These are phyloP conservation scores for Zygotorulaspora danielsina DNA, from an alignment of 805 yeast species.

Conservation along the genomic window DNA sequence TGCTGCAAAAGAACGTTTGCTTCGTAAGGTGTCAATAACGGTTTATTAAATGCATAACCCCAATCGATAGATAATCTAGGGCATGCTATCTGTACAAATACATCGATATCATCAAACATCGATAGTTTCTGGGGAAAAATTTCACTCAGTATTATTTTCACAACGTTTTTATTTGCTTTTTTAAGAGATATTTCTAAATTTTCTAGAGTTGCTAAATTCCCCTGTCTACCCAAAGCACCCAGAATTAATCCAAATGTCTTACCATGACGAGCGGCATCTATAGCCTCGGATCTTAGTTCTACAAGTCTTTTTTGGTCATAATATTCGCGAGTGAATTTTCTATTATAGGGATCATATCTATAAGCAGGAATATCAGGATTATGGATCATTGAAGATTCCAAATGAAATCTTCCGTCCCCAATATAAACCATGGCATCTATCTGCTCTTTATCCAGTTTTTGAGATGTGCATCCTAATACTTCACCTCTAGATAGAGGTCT, in stretches of 20 bases:
- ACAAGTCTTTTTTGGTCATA: conserved; percentile 85
- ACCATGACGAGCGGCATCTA: conserved; percentile 54
- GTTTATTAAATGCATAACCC: conserved; percentile 96
- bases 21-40: conserved; percentile 91
- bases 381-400: conserved; percentile 95
- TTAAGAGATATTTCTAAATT: conserved; percentile 55
- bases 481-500: conserved; percentile 93
- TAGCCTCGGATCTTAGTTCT: conserved; percentile 67
- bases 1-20: conserved; percentile 82
- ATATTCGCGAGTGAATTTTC: conserved; percentile 83
- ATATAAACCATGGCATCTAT: conserved; percentile 80
- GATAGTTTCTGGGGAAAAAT: conserved; percentile 90
- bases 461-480: conserved; percentile 93
- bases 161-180: conserved; percentile 58
- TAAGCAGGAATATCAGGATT: conserved; percentile 90
- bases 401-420: conserved; percentile 95
- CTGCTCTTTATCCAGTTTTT: conserved; percentile 60
- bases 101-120: conserved; percentile 89
- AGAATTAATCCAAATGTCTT: conserved; percentile 75
- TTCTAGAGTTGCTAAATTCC: conserved; percentile 71
- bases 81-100: conserved; percentile 95
- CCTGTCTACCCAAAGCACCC: conserved; percentile 96
- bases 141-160: conserved; percentile 82
- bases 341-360: conserved; percentile 91
- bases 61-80: conserved; percentile 95